Base-by-base conservation (phyloP, 257 asterid species). In the Lycium barbarum region DNA sequence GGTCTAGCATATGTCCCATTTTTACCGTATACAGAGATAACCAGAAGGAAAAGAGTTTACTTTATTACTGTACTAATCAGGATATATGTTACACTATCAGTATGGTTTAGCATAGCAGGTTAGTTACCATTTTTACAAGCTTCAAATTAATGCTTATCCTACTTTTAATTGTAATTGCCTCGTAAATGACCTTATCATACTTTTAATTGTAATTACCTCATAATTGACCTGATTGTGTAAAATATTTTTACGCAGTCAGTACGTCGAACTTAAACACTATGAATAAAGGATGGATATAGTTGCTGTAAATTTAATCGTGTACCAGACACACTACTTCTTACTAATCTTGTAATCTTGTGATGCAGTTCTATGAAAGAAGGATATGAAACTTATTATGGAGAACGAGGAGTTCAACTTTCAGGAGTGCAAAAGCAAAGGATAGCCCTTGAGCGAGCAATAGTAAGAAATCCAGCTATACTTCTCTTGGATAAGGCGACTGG, bases 251-350 rank as follows among this genome's bases (percentile, higher is more conserved):
- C 36, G 20, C 68, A 20, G 36, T 62, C 70, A 22, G 10, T 22
- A 62, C 15, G 1, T 63, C 9, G 40, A 1, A 40, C 45, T 1
- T 40, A 40, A 40, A 63, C 1, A 12, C 18, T 2, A 63, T 91
- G 43, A 89, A 89, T 86, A 91, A 87, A 35, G 91, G 92, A 7
- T 82, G 82, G 14, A 90, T 91, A 74, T 90, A 61, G 13, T 9
- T 92, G 15, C 91, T 92, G 4, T 80, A 15, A 57, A 57, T 57
- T 57, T 57, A 57, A 57, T 57, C 9, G 17, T 92, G 38, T 92
- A 92, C 40, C 94, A 92, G 89, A 94, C 96, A 47, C 91, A 92
- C 18, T 91, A 91, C 61, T 90, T 93, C 26, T 82, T 90, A 0
- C 91, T 91, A 84, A 91, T 82, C 11, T 54, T 91, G 20, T 91